Base-by-base conservation (phyloP, 352 stramenopile genomes). In the Globisporangium mamillatum region DNA sequence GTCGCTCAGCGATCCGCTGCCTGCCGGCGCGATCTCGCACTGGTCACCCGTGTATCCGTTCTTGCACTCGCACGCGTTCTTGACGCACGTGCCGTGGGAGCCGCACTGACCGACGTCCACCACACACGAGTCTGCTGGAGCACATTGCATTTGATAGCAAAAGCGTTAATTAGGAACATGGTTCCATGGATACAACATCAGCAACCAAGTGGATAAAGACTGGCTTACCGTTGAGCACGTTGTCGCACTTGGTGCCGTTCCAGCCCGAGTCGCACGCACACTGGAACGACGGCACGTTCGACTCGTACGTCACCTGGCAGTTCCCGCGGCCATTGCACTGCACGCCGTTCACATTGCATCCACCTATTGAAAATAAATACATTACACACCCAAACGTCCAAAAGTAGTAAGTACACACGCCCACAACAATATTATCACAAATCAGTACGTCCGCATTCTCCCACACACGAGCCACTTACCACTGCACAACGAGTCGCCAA, bases 241-340 rank as follows among this genome's bases (percentile, higher is more conserved):
- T 86, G 20, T 86, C 68, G 67, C 88, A 95, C 63, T 78, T 82
- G 44, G 79, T 78, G 34, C 88, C 88, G 63, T 82, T 89, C 76
- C 78, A 95, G 20, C 88, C 88, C 24, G 77, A 75, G 59, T 92
- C 75, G 66, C 88, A 94, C 16, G 68, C 69, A 58, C 86, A 95
- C 56, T 76, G 54, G 61, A 93, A 94, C 36, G 46, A 71, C 4
- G 87, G 82, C 32, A 50, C 69, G 20, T 69, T 68, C 7, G 68
- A 60, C 41, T 66, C 66, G 56, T 64, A 76, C 52, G 68, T 27
- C 1, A 89, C 58, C 62, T 75, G 74, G 66, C 88, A 95, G 29
- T 74, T 80, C 25, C 88, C 88, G 44, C 86, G 81, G 38, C 76
- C 84, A 61, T 84, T 93, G 70, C 88, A 95, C 70, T 88, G 79